Conservation (phyloP, 352 stramenopile genomes). For the Globisporangium perplexum region DNA sequence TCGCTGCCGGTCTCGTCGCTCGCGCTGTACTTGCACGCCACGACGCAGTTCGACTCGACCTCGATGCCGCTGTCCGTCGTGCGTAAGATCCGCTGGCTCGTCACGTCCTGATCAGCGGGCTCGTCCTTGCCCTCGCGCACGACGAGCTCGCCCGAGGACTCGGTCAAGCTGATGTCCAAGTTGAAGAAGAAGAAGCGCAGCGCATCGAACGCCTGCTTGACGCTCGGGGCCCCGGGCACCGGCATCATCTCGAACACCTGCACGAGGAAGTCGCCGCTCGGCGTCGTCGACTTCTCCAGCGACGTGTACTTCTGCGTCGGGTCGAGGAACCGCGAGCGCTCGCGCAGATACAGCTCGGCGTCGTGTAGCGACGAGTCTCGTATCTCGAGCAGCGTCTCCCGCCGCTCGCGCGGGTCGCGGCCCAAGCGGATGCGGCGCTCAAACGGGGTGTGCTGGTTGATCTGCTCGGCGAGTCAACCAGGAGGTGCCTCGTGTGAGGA, state of each 20-base stretch:
- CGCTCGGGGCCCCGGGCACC: slow-evolving; percentile 20
- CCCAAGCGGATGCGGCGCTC: slow-evolving; percentile 16
- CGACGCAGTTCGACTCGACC: slow-evolving; percentile 9
- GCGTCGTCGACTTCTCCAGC: slow-evolving; percentile 17
- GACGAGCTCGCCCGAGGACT: slow-evolving; percentile 25
- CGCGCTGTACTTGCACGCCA: slow-evolving; percentile 2
- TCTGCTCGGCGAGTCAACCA: neutral
- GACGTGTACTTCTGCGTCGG: slow-evolving; percentile 13
- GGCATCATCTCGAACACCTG: slow-evolving; percentile 15
- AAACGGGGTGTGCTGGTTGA: slow-evolving; percentile 13
- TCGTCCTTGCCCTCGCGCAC: slow-evolving; percentile 23
- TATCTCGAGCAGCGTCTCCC: slow-evolving; percentile 13
- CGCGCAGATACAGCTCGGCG: slow-evolving; percentile 19
- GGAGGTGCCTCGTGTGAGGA: neutral
- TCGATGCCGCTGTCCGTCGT: slow-evolving; percentile 7
- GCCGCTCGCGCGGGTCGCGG: slow-evolving; percentile 13
- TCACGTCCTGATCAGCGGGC: neutral
- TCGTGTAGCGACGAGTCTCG: slow-evolving; percentile 16
- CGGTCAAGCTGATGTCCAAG: slow-evolving; percentile 39
- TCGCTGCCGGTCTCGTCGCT: neutral
- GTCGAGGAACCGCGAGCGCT: slow-evolving; percentile 13
- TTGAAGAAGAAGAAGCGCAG: slow-evolving; percentile 30
- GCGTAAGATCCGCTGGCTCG: slow-evolving; percentile 1
- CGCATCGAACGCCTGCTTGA: slow-evolving; percentile 30
- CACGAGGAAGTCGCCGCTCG: slow-evolving; percentile 20